phyloP scores from a whole-genome alignment of 2,329 filamentous ascomycete genomes.

The Chaetomiaceae sp. region DNA sequence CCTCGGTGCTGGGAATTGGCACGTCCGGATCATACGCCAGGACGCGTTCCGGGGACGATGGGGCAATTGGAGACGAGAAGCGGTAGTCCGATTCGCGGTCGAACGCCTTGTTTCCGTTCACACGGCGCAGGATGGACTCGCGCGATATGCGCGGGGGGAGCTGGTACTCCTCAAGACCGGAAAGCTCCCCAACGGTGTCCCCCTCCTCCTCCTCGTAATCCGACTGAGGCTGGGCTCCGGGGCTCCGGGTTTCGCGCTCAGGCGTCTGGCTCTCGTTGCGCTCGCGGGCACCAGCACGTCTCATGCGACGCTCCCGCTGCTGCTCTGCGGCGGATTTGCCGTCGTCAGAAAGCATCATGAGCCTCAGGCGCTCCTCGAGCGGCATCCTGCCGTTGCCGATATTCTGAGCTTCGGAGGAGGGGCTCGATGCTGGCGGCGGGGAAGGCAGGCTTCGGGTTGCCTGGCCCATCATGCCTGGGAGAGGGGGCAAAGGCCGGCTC shows the following conservation, averaged over 20 bases:
- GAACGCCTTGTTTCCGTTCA: constrained; percentile 58
- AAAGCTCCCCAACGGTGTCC: constrained; percentile 54
- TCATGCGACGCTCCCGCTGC: constrained; percentile 63
- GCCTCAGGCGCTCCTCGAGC: constrained; percentile 74
- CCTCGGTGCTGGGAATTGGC: constrained; percentile 82
- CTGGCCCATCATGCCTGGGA: constrained; percentile 60
- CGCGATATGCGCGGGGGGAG: constrained; percentile 76
- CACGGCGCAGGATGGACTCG: constrained; percentile 85
- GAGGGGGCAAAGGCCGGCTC: constrained; percentile 76
- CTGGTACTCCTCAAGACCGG: constrained; percentile 56
- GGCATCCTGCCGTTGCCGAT: constrained; percentile 73
- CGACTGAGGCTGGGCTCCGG: constrained; percentile 32
- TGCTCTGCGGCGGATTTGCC: constrained; percentile 56
- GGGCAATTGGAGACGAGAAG: constrained; percentile 56
- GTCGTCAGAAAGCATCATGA: constrained; percentile 81
- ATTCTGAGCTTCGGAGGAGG: constrained; percentile 71
- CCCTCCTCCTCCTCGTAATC: constrained; percentile 53
- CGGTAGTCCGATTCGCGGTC: constrained; percentile 57
- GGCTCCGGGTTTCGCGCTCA: constrained; percentile 32
- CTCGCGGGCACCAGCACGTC: constrained; percentile 52
- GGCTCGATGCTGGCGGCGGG: constrained; percentile 62
- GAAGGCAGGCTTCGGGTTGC: constrained; percentile 55
- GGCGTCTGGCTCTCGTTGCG: constrained; percentile 37
- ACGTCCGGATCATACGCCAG: constrained; percentile 76
- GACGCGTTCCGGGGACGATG: constrained; percentile 51